phyloP scores from a whole-genome alignment of 305 asterid genomes.

The Salvia sclarea region DNA sequence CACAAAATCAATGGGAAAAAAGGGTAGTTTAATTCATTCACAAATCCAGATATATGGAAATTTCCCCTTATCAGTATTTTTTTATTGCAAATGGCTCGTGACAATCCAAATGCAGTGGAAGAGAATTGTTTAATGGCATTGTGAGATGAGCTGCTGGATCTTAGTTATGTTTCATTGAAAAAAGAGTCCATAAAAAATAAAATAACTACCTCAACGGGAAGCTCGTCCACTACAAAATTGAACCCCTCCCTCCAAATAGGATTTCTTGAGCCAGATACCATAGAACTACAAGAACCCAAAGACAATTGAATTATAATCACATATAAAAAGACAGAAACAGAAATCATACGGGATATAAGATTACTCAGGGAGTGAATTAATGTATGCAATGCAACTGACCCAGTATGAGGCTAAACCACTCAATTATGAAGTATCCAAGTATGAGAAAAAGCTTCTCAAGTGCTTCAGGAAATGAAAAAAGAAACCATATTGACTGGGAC shows the following conservation, averaged over 20 bases:
- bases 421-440: background rate
- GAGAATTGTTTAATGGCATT: background rate
- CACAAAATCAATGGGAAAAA: background rate
- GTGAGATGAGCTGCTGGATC: background rate
- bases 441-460: conserved; percentile 4
- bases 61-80: background rate
- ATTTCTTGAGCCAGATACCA: conserved; percentile 97
- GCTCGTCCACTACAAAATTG: conserved; percentile 85
- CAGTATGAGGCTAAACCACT: conserved; percentile 17
- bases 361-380: conserved; percentile 3
- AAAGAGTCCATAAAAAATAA: conserved; percentile 22
- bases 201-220: conserved; percentile 75
- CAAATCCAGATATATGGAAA: background rate
- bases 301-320: conserved; percentile 16
- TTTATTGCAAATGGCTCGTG: conserved; percentile 2
- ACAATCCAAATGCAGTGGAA: background rate
- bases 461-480: background rate
- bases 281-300: conserved; percentile 63
- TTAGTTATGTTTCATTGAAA: conserved; percentile 12
- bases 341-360: conserved; percentile 8
- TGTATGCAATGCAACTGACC: background rate
- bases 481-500: background rate
- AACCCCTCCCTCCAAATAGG: conserved; percentile 99
- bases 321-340: conserved; percentile 12
- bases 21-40: background rate